These are phyloP conservation scores for Dictyostelium purpureum DNA, from an alignment of 78 protist genomes.

Conservation along the genomic window DNA sequence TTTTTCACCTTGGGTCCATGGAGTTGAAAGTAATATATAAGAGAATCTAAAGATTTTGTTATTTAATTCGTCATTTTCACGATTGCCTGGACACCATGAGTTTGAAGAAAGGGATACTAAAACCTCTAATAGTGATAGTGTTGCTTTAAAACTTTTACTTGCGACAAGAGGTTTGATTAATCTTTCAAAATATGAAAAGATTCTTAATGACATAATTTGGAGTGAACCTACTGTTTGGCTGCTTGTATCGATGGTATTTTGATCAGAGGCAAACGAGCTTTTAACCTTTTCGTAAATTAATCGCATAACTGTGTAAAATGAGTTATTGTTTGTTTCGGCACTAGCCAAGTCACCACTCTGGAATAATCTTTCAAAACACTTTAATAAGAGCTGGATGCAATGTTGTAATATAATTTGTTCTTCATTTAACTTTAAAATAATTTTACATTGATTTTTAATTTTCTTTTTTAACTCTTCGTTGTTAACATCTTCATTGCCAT, in stretches of 20 bases:
- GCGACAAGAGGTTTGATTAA: not conserved
- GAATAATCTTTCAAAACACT: constrained; percentile 30
- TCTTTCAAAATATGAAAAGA: not conserved
- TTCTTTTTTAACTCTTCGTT: not conserved
- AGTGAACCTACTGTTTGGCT: too few species aligned
- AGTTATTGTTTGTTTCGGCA: not conserved
- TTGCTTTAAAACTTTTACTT: constrained; percentile 10
- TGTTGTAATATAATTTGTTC: not conserved
- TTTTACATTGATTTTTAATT: not conserved
- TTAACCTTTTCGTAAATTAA: too few species aligned
- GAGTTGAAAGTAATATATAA: not conserved
- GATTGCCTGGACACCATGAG: too few species aligned
- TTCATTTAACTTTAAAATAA: not conserved
- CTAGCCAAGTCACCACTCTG: not conserved
- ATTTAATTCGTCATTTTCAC: too few species aligned
- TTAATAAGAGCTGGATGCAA: constrained; percentile 13
- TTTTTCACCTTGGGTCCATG: not conserved
- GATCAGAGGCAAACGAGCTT: too few species aligned
- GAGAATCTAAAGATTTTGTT: not conserved
- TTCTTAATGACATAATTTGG: not conserved
- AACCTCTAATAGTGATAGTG: not conserved
- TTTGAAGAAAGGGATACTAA: not conserved
- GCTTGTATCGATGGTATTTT: too few species aligned
- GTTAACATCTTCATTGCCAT: not conserved
- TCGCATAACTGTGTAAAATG: too few species aligned